Evolutionary conservation across 306 rosid species (phyloP).

Genomic region (Elaeagnus macrophylla): DNA sequence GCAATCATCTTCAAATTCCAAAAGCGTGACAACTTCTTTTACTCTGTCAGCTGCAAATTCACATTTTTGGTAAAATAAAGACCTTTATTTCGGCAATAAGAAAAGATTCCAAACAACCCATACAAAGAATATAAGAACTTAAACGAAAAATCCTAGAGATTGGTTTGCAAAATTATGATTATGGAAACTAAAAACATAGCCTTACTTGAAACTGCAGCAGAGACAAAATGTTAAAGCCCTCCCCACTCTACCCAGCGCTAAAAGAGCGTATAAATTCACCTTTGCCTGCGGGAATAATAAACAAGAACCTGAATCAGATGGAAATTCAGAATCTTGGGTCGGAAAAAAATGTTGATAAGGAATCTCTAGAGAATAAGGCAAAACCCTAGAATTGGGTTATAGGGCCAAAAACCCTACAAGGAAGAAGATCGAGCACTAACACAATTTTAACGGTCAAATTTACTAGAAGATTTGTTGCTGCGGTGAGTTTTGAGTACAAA

Average conservation of each 20-base stretch:
- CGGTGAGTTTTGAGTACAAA: too few species aligned
- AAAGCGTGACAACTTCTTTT: not conserved
- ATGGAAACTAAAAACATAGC: conserved; percentile 12
- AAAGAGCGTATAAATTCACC: not conserved
- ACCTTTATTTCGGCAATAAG: not conserved
- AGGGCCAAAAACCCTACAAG: conserved; percentile 20
- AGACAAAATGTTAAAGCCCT: not conserved
- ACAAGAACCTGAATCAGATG: not conserved
- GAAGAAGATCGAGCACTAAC: conserved; percentile 21
- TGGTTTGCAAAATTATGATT: conserved; percentile 11
- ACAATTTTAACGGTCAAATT: conserved; percentile 31
- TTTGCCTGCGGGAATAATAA: not conserved
- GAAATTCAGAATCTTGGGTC: not conserved
- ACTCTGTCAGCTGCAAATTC: conserved; percentile 9
- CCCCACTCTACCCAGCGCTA: not conserved
- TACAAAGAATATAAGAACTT: not conserved
- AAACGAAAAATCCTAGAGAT: conserved; percentile 13
- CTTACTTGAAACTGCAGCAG: not conserved
- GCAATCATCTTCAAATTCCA: conserved; percentile 54
- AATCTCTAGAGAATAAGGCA: not conserved
- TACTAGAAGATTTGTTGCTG: conserved; percentile 6
- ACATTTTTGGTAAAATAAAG: not conserved
- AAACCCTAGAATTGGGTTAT: conserved; percentile 14
- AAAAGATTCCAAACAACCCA: not conserved
- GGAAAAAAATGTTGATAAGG: conserved; percentile 6